Percentiles rank a stretch among this genome's conserved stretches.
These are phyloP conservation scores for Eimeria sp. DNA, from an alignment of 169 alveolate genomes.

Conservation along the genomic window DNA sequence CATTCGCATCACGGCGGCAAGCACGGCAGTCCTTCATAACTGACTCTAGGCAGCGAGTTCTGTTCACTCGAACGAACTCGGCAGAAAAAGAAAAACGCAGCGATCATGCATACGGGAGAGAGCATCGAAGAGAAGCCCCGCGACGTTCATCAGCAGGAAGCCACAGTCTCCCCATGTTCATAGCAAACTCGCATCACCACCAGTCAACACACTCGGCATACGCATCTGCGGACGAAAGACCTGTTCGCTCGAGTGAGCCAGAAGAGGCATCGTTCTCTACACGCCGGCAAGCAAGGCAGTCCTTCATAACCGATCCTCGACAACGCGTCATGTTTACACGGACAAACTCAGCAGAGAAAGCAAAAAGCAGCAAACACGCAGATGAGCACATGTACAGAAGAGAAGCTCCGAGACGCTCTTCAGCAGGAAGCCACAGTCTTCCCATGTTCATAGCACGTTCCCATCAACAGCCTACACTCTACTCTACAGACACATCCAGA, in stretches of 20 bases:
- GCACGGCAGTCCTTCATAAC: too few relatives aligned
- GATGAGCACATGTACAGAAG: neutral
- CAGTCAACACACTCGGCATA: too few relatives aligned
- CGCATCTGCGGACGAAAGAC: too few relatives aligned
- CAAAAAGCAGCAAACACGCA: neutral
- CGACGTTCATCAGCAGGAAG: slow-evolving; percentile 50
- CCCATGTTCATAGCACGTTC: slow-evolving; percentile 37
- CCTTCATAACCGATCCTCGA: slow-evolving; percentile 22
- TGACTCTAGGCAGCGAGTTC: too few relatives aligned
- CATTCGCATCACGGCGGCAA: too few relatives aligned
- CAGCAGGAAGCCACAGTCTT: slow-evolving; percentile 53
- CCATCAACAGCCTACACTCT: neutral
- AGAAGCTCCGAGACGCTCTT: neutral
- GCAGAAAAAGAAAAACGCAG: too few relatives aligned
- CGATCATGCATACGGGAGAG: too few relatives aligned
- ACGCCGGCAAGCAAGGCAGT: slow-evolving; percentile 22
- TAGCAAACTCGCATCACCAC: too few relatives aligned
- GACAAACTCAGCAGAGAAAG: neutral
- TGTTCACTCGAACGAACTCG: too few relatives aligned
- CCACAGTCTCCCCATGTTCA: slow-evolving; percentile 43
- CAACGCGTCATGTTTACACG: slow-evolving; percentile 20
- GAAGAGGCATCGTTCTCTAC: too few relatives aligned
- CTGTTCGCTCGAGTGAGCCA: too few relatives aligned
- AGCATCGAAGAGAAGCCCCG: neutral
- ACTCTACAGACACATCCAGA: neutral